Evolutionary conservation across 228 moss, liverwort and hornwort genomes (phyloP), one percentile per base, ranked within the genome.

Genomic region (Sphagnum fallax): DNA sequence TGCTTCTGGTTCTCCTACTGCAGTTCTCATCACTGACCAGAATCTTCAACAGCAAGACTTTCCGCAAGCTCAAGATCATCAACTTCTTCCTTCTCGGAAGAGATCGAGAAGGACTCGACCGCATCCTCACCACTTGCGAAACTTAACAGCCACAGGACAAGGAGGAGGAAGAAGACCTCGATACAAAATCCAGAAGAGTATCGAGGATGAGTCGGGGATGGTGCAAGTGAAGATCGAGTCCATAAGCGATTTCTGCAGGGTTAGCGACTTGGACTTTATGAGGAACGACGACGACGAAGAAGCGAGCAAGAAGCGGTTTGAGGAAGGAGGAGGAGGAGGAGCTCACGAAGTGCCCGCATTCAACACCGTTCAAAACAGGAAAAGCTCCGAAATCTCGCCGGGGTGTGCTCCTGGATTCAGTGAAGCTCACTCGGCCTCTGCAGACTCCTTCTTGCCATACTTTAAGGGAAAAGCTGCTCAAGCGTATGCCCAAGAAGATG

Each of bases 291-390:
- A 32, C 32, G 32, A 32, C 32, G 32, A 32, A 32, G 32, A 32
- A 32, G 32, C 32, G 32, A 32, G 32, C 32, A 32, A 32, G 4
- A 14, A 13, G 4, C 48, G 52, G 67, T 6, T 8, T 15, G 6
- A 50, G n/a, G 0, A 8, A 13, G 4, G 52, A 67, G 67, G 51
- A 4, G 14, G 51, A 13, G n/a, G n/a, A 12, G 13, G 67, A 74
- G 6, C 67, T 7, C 86, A 87, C 48, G 86, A 87, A 61, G 86
- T 87, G 4, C 86, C 86, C 5, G 80, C 77, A 67, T 87, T 87
- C 76, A 80, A 80, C 11, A 87, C 86, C 2, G 86, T 87, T 4
- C 86, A 83, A 51, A 83, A 83, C 52, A 74, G 78, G 18, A 80
- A 80, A 16, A 73, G 12, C 4, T 8, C 55, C 12, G 55, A 55